Conservation (phyloP, 805 yeast species). For the Hanseniaspora guilliermondii region DNA sequence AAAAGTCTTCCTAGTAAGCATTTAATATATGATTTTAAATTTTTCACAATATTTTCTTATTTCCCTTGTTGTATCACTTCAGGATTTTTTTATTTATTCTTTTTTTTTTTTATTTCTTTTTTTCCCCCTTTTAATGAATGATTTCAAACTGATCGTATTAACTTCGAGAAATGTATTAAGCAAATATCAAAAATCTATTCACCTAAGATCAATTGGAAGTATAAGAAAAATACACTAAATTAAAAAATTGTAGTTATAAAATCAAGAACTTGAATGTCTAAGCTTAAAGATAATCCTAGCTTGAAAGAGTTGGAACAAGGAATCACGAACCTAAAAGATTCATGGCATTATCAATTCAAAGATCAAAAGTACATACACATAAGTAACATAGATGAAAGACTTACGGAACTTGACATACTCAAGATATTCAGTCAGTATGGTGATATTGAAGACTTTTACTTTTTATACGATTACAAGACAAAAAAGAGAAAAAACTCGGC, state of each 20-base stretch:
- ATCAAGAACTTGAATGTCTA: background rate
- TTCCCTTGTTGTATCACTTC: too few species aligned
- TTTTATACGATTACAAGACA: constrained; percentile 52
- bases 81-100: background rate
- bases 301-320: constrained; percentile 54
- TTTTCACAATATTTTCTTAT: background rate
- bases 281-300: constrained; percentile 25
- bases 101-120: too few species aligned
- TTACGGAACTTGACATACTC: constrained; percentile 65
- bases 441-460: constrained; percentile 60
- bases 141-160: too few species aligned
- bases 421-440: constrained; percentile 83
- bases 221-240: too few species aligned
- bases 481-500: constrained; percentile 67
- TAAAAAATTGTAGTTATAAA: background rate
- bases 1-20: background rate
- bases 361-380: constrained; percentile 68
- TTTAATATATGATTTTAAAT: background rate
- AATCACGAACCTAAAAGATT: constrained; percentile 42
- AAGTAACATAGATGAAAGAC: constrained; percentile 53
- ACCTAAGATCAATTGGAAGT: too few species aligned
- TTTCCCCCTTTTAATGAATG: too few species aligned
- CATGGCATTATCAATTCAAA: constrained; percentile 81
- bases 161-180: too few species aligned
- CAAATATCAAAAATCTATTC: too few species aligned